Evolutionary conservation across 805 yeast species (phyloP), one percentile per base, ranked within the genome.

Genomic region (Metschnikowia baotianmanensis): DNA sequence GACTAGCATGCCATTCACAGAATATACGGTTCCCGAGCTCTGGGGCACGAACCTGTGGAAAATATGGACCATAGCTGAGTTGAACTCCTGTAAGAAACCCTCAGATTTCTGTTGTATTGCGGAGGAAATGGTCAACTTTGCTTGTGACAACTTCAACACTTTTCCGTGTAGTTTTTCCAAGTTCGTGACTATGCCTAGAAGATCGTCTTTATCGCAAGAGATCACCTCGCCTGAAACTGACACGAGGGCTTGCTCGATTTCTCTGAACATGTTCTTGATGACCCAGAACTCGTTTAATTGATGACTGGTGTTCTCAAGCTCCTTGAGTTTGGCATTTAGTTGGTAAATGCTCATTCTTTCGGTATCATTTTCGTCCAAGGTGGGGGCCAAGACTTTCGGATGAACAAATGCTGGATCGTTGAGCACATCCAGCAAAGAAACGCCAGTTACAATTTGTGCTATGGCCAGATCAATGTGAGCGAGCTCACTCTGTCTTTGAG

Each of bases 271-370:
- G 15, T 57, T 59, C 21, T 55, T 58, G 13, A 61, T 44, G 11
- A 56, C 50, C 63, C 64, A 58, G 5, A 63, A 47, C 15, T 47
- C 55, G 24, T 59, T 53, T 33, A 65, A 52, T 17, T 47, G 43
- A 8, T 28, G 28, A 11, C 50, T 41, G 4, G 44, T 41, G 12
- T 37, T 39, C 11, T 49, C 47, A 9, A 43, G 33, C 7, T 43
- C 47, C 28, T 43, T 38, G 36, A 40, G 42, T 22, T 45, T 45
- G 16, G 51, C 48, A 24, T 49, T 43, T 11, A 49, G 38, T 31
- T 49, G 53, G 31, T 47, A 43, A 8, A 49, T 23, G 12, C 46
- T 37, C 22, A 47, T 25, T 17, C 24, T 27, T 16, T 28, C 38
- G 8, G 31, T 29, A 12, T 20, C 40, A 15, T 37, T 20, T n/a